Conservation (phyloP, 495 filamentous ascomycete species). For the Bacidia gigantensis region DNA sequence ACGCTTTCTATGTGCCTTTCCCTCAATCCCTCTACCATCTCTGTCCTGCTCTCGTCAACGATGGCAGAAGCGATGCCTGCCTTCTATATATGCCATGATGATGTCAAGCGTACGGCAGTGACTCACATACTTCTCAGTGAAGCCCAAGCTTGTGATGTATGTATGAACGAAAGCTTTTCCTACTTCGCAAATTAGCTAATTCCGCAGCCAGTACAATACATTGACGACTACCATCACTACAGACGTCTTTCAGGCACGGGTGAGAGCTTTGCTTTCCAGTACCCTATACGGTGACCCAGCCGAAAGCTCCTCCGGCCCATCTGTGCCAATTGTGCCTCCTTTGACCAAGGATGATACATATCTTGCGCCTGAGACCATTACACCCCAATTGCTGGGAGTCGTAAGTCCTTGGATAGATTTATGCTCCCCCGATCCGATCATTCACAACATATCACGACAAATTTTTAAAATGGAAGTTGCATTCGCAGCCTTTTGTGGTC, state of each 20-base stretch:
- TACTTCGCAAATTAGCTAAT: neutral
- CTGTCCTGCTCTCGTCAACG: neutral
- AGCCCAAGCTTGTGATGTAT: slow-evolving; percentile 47
- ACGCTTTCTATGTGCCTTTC: neutral
- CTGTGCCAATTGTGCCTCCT: slow-evolving; percentile 48
- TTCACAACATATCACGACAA: slow-evolving; percentile 72
- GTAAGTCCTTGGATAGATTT: slow-evolving; percentile 84
- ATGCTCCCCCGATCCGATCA: slow-evolving; percentile 64
- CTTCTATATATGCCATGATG: slow-evolving; percentile 79
- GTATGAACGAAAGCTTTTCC: no score
- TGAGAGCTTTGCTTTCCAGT: slow-evolving; percentile 48
- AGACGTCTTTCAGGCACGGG: slow-evolving; percentile 60
- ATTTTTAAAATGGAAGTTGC: slow-evolving; percentile 80
- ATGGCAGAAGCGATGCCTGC: slow-evolving; percentile 2
- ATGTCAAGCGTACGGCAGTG: slow-evolving; percentile 49
- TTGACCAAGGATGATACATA: slow-evolving; percentile 60
- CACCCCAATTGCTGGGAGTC: slow-evolving; percentile 57
- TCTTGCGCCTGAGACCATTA: slow-evolving; percentile 55
- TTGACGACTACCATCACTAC: slow-evolving; percentile 84
- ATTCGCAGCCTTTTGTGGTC: slow-evolving; percentile 89
- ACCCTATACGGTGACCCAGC: slow-evolving; percentile 34
- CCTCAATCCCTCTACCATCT: neutral
- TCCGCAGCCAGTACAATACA: slow-evolving; percentile 64
- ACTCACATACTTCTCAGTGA: slow-evolving; percentile 48
- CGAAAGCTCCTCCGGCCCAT: slow-evolving; percentile 24